Evolutionary conservation across 2,329 filamentous ascomycete species (phyloP), one percentile per base, ranked within the genome.

Genomic region (Diaporthe velutina): DNA sequence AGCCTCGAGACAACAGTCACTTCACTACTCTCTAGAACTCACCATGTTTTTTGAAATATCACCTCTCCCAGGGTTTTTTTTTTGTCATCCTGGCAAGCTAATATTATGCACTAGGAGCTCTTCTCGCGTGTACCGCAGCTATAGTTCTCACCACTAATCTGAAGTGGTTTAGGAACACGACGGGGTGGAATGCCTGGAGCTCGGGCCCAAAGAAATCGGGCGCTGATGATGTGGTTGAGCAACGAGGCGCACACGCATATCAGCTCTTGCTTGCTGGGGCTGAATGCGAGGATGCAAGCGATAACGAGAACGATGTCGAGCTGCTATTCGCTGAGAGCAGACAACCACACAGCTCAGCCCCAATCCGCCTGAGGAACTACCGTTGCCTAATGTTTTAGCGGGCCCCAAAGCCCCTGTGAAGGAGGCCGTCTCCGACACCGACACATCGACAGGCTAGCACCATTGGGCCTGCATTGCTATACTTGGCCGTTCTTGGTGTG

Each of bases 271-370:
- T 25, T 13, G 3, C 45, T 13, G 19, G 4, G 10, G 40, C 13
- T 25, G 38, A 68, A 25, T 13, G 45, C 10, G 22, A 45, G 57
- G 17, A 13, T n/a, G 28, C 28, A n/a, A 67, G 55, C 50, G 73
- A 73, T 33, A 73, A 72, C 73, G 68, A 74, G 50, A 52, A 66
- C 50, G 58, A 28, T 22, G 12, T n/a, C 42, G 50, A 50, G 30
- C 7, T 42, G 71, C 40, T 28, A 60, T 52, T 35, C 33, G 58
- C 40, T 28, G 33, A 48, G 8, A 54, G 8, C n/a, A 28, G 35
- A 8, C 30, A 25, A 22, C 50, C 12, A 28, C 3, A 3, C 25
- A 45, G 70, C 57, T 54, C 33, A 72, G 38, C 30, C 22, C 13
- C 22, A 42, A 61, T 45, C 40, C 57, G 33, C 40, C 55, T 10